phyloP scores from a whole-genome alignment of 805 yeast species.

The Komagataella kurtzmanii region DNA sequence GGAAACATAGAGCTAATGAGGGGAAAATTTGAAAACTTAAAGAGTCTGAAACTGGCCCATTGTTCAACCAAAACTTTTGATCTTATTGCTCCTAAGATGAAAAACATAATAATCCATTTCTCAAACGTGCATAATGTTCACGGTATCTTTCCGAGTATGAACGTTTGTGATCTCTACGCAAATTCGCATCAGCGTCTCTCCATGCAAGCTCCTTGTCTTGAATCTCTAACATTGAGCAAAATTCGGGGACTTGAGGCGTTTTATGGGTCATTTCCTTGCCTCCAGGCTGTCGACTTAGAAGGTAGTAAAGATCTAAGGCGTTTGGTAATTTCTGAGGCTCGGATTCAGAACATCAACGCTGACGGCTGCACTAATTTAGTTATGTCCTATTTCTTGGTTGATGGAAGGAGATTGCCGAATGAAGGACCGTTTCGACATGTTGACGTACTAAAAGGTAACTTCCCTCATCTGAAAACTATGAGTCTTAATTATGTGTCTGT shows the following conservation, averaged over 20 bases:
- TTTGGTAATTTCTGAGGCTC: not conserved
- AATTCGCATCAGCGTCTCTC: not conserved
- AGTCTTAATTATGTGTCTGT: not conserved
- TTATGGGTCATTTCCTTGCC: not conserved
- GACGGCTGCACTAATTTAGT: not conserved
- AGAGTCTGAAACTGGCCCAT: not conserved
- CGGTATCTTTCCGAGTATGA: not conserved
- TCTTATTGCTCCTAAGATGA: not conserved
- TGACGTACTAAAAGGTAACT: not conserved
- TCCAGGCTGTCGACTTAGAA: not conserved
- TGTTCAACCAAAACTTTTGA: not conserved
- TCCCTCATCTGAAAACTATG: not conserved
- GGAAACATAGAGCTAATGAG: not conserved
- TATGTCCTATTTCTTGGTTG: not conserved
- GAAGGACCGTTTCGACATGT: not conserved
- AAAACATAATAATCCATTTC: not conserved
- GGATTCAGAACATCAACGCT: not conserved
- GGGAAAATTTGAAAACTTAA: not conserved
- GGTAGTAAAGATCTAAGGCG: not conserved
- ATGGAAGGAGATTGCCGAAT: not conserved
- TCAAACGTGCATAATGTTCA: not conserved
- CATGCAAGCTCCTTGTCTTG: not conserved
- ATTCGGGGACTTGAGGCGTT: not conserved
- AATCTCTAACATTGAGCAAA: not conserved
- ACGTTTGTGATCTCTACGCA: not conserved